Base-by-base conservation (phyloP, 2,329 filamentous ascomycete species). In the Exophiala viscosa region DNA sequence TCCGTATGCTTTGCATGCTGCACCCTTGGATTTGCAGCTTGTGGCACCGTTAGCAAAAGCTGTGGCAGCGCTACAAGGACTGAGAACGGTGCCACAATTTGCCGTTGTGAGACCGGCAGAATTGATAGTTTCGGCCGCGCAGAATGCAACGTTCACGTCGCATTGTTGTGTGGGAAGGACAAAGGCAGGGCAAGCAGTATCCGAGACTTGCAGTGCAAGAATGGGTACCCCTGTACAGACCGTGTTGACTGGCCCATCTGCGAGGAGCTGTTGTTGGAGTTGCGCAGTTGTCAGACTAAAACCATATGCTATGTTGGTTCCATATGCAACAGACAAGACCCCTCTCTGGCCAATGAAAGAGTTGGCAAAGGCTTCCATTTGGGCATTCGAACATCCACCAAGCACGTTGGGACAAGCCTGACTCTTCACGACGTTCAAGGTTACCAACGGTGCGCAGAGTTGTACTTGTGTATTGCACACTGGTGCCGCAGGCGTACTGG, bases 241-340 rank as follows among this genome's bases (percentile, higher is more conserved):
- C 5, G 14, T 14, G 35, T 39, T 39, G 35, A 39, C 17, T 10
- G 10, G 10, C 3, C 35, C 35, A 3, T 7, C 9, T n/a, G 14
- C 10, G 35, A 17, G 14, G 13, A 39, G 35, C 35, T 39, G 35
- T 39, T 39, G 35, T 17, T 39, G 35, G 2, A 39, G n/a, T 17
- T 39, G 35, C 1, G 35, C 9, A 14, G 35, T 39, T 39, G 35
- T 39, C 35, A 39, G 17, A 17, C 35, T 39, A n/a, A 39, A 39
- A 9, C 35, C 35, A n/a, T 39, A 39, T 5, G 35, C 35, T 5
- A 39, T 14, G 35, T 39, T 39, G 35, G n/a, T 14, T 14, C 11
- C 35, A 6, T 39, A 39, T 14, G 35, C 35, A n/a, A 65, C 40
- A 13, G 17, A 46, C 31, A 13, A 7, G 32, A 46, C 44, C 3